Base-by-base conservation (phyloP, 257 asterid genomes). In the Cruciata laevipes region DNA sequence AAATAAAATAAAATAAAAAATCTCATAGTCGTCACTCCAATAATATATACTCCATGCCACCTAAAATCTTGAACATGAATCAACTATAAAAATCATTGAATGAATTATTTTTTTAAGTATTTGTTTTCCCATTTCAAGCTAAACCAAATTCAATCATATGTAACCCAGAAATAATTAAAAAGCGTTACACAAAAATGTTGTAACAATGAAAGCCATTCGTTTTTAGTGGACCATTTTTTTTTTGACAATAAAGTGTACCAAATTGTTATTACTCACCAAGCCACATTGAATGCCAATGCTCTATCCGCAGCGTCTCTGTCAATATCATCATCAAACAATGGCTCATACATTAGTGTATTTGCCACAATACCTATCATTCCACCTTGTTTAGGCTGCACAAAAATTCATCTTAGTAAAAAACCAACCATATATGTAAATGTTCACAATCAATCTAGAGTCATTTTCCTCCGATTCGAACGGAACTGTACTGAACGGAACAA, bases 291-390 rank as follows among this genome's bases (percentile, higher is more conserved):
- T 53, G 95, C 90, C 60, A 86, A 61, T 71, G 86, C 89, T 76
- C 97, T 75, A 3, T 70, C 69, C 42, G 86, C 89, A 73, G 97
- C 96, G 35, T 85, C 91, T 59, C 67, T 67, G 61, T 85, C 95
- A 30, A 14, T 63, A 69, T 72, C 73, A 44, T 61, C 60, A n/a
- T 85, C 84, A 16, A 75, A 82, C 37, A 85, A 33, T 20, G 95
- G 91, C 44, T 73, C 68, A 33, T 73, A 88, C 95, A 88, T 86
- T 61, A 81, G 76, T 16, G 85, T 76, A 16, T 38, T 52, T 11
- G 73, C 85, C 16, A 76, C 73, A 20, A 83, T 80, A 64, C 97
- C 83, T 18, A 91, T 33, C 12, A 69, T 12, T n/a, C 97, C 96
- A 23, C 77, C 78, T 71, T 71, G 77, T 71, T 83, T 71, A 20